These are phyloP conservation scores for Codiaeum variegatum DNA, from an alignment of 441 rosid genomes.

Conservation along the genomic window DNA sequence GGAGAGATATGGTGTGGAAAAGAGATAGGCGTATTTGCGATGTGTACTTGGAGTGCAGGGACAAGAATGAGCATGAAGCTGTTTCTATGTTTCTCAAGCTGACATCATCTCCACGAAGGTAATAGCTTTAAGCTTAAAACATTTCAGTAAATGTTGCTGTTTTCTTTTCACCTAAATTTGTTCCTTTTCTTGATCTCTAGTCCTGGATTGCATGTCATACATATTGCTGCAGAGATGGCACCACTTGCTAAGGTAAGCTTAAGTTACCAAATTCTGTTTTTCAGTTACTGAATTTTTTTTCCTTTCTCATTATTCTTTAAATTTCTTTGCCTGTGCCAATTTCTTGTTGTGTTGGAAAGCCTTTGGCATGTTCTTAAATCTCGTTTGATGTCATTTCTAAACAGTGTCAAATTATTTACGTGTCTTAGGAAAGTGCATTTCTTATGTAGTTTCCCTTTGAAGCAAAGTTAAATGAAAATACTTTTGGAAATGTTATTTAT, in stretches of 20 bases:
- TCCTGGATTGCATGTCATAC: slow-evolving; percentile 79
- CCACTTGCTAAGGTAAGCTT: slow-evolving; percentile 93
- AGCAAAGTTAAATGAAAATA: neutral
- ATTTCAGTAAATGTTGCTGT: slow-evolving; percentile 3
- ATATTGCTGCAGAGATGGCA: slow-evolving; percentile 98
- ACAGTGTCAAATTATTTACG: neutral
- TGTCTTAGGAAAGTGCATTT: neutral
- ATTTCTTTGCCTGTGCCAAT: neutral
- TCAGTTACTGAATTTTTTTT: slow-evolving; percentile 2
- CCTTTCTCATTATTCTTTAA: neutral
- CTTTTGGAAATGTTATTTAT: neutral
- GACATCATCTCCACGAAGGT: slow-evolving; percentile 61
- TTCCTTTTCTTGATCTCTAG: slow-evolving; percentile 54
- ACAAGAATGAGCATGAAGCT: slow-evolving; percentile 65
- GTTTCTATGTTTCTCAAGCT: slow-evolving; percentile 60
- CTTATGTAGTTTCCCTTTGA: neutral
- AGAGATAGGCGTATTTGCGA: slow-evolving; percentile 59
- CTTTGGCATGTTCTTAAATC: neutral
- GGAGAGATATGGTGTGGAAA: slow-evolving; percentile 87
- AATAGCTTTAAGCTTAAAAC: slow-evolving; percentile 16
- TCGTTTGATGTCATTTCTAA: neutral
- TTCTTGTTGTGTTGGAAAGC: neutral
- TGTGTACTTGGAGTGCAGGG: slow-evolving; percentile 59
- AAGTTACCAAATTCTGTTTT: slow-evolving; percentile 18
- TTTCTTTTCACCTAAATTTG: slow-evolving; percentile 22